Base-by-base conservation (phyloP, 2,329 filamentous ascomycete genomes). In the Fusarium metavorans region DNA sequence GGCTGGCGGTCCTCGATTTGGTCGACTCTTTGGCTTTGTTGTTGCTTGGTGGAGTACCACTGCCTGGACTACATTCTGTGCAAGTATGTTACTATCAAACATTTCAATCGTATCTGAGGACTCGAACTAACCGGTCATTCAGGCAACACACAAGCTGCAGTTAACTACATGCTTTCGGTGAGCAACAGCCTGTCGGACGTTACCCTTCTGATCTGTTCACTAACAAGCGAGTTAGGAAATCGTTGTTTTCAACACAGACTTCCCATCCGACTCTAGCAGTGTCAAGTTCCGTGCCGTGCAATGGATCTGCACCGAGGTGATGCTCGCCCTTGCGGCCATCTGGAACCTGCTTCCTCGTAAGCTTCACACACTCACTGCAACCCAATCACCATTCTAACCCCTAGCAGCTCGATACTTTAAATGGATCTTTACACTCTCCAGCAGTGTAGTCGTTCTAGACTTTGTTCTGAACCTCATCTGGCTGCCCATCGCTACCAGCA, bases 21-120 rank as follows among this genome's bases (percentile, higher is more conserved):
- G 89, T n/a, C 81, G 89, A 32, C 81, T 91, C 0, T 85, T 90
- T 64, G 89, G 89, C 20, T 90, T 90, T 77, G 81, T 90, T n/a
- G 89, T 90, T n/a, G 89, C 89, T 0, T 91, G 89, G 89, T 91
- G 89, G 89, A 89, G 87, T 75, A 90, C 88, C 1, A 91, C 89
- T 0, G 89, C 89, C 1, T 91, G 89, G 89, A 91, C 89, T 3
- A 91, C 87, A 0, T 88, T 88, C 66, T 88, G 87, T 77, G 87
- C 87, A 4, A 88, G 87, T 83, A 78, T 67, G 81, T 16, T 32
- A 27, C 27, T 5, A 27, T 27, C 27, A 6, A 27, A 27, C 27
- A 6, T 6, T 6, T 27, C 5, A 27, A 6, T 27, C 5, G 27
- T 27, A 7, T 27, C 5, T 27, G 5, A 27, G 27, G 27, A 27